Conservation (phyloP, 2,329 filamentous ascomycete genomes). For the Aspergillus chevalieri region DNA sequence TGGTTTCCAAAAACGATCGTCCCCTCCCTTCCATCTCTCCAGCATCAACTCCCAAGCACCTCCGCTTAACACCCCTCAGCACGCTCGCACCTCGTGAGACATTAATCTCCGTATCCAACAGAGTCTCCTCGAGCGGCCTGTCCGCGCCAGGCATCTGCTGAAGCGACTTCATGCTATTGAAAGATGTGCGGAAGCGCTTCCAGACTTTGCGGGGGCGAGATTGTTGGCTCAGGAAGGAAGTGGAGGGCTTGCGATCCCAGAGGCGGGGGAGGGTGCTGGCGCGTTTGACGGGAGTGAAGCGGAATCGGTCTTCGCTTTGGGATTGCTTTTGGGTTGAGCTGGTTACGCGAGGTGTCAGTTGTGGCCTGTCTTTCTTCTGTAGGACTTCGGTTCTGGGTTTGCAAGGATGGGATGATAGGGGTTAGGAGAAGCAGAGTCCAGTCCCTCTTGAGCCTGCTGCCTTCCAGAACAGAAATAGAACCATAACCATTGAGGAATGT, state of each 20-base stretch:
- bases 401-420: not conserved
- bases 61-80: constrained; percentile 32
- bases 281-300: constrained; percentile 37
- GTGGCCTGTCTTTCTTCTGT: not conserved
- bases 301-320: constrained; percentile 23
- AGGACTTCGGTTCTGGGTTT: not conserved
- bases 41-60: constrained; percentile 18
- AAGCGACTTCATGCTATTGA: constrained; percentile 27
- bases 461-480: not conserved
- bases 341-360: not conserved
- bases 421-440: not conserved
- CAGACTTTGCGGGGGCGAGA: constrained; percentile 41
- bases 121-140: constrained; percentile 13
- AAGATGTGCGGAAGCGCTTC: constrained; percentile 38
- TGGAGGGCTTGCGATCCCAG: constrained; percentile 43
- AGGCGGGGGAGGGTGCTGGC: constrained; percentile 29
- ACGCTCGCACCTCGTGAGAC: constrained; percentile 19
- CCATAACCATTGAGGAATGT: not conserved
- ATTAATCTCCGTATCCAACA: constrained; percentile 30
- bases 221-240: constrained; percentile 30
- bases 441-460: not conserved
- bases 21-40: constrained; percentile 15
- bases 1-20: constrained; percentile 36
- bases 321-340: not conserved
- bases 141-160: constrained; percentile 16